Conservation (phyloP, 345 rosid genomes). For the Moricandia arvensis region DNA sequence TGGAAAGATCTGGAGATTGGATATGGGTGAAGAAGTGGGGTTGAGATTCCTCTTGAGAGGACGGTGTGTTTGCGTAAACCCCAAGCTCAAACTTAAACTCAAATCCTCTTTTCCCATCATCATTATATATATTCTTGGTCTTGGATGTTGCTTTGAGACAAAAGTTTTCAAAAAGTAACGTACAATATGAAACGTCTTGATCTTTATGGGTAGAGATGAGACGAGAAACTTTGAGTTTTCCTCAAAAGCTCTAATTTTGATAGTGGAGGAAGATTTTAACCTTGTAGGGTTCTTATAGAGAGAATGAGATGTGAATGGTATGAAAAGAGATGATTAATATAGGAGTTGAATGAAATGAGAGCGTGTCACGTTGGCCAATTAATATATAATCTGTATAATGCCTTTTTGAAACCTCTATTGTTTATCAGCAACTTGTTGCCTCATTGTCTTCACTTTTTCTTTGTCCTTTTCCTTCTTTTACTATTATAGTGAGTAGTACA, state of each 20-base stretch:
- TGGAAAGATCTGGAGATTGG: conserved; percentile 48
- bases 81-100: conserved; percentile 75
- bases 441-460: conserved; percentile 27
- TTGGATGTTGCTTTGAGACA: not conserved
- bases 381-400: conserved; percentile 11
- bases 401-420: conserved; percentile 30
- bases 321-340: conserved; percentile 23
- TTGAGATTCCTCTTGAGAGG: conserved; percentile 49
- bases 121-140: conserved; percentile 26
- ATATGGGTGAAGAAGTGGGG: conserved; percentile 45
- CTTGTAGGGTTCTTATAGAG: conserved; percentile 27
- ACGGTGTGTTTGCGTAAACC: conserved; percentile 45
- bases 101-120: conserved; percentile 74
- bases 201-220: not conserved
- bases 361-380: conserved; percentile 31
- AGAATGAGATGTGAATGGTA: conserved; percentile 20
- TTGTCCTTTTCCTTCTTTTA: conserved; percentile 3
- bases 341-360: conserved; percentile 29
- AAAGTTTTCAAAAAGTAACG: not conserved
- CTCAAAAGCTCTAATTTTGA: not conserved
- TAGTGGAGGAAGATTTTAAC: conserved; percentile 1
- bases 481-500: not conserved
- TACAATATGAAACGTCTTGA: not conserved
- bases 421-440: conserved; percentile 36
- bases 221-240: not conserved